Evolutionary conservation across 2,329 filamentous ascomycete species (phyloP), one percentile per base, ranked within the genome.

Genomic region (Colletotrichum endophyticum): DNA sequence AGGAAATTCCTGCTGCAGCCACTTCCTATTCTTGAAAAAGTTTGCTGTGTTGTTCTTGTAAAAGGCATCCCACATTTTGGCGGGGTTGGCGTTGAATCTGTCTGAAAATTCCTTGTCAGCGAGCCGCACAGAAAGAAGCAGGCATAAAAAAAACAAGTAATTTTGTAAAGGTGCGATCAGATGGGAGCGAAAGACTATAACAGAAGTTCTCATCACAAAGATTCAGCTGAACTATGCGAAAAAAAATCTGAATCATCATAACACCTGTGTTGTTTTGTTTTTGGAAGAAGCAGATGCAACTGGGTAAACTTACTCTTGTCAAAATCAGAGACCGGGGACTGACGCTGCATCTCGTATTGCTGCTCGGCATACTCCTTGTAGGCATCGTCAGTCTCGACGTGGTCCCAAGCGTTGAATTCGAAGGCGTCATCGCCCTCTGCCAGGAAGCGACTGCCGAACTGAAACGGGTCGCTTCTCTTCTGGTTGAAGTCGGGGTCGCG

Each of bases 1-100:
- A 0, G 97, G 97, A 79, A 99, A 99, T 84, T 99, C 97, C 84
- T 99, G 96, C 79, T 94, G 94, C 36, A 99, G 88, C 97, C 97
- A 99, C 84, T 99, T 99, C 78, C 97, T 92, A 83, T 99, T 95
- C 87, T 99, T 99, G 92, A 99, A 99, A 87, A 99, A 99, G 83
- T 99, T 99, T 81, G 94, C 92, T 25, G 95, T 95, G 86, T 99
- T 99, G 87, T 99, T 98, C 86, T 97, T 96, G 89, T 99, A 99
- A 87, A 99, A 99, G 72, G 94, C 88, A 82, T 99, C 97, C 97
- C 97, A 99, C 95, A 96, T 99, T 85, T 96, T 98, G 78, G 95
- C 96, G 1, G 97, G 97, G 79, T 98, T 92, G 62, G 90, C 88
- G 84, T 98, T 99, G 89, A 98, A 98, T 79, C 95, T 94, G 81